These are phyloP conservation scores for Fusarium sp. DNA, from an alignment of 2,329 filamentous ascomycete species.

Conservation along the genomic window DNA sequence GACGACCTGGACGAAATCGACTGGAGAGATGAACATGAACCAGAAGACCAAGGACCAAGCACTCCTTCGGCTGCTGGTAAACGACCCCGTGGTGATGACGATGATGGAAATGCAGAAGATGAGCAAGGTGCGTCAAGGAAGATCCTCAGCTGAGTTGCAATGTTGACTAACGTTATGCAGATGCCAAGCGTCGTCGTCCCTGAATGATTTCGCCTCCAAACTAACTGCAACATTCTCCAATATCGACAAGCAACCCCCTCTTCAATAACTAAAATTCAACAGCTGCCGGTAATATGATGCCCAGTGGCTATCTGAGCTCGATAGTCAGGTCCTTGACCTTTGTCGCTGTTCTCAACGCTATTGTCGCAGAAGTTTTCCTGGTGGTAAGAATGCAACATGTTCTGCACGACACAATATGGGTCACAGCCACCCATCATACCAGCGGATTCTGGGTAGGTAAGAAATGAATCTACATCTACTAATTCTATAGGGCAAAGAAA, in stretches of 20 bases:
- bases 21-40: conserved; percentile 43
- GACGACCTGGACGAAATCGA: conserved; percentile 43
- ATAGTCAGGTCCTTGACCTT: background rate
- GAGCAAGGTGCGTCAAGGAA: conserved; percentile 42
- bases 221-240: conserved; percentile 29
- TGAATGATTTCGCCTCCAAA: conserved; percentile 27
- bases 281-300: conserved; percentile 10
- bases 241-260: conserved; percentile 3
- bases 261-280: conserved; percentile 8
- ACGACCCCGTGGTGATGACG: conserved; percentile 41
- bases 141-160: background rate
- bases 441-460: conserved; percentile 26
- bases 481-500: conserved; percentile 27
- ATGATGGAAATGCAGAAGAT: conserved; percentile 44
- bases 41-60: conserved; percentile 28
- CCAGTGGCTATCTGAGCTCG: background rate
- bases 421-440: background rate
- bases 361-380: conserved; percentile 15
- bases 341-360: background rate
- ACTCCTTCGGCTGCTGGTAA: conserved; percentile 38
- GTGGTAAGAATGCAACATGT: conserved; percentile 36
- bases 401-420: conserved; percentile 2
- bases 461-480: conserved; percentile 18
- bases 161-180: conserved; percentile 47
- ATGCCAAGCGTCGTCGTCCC: conserved; percentile 61